These are phyloP conservation scores for Coniochaeta sp. DNA, from an alignment of 2,329 filamentous ascomycete species.

Conservation along the genomic window DNA sequence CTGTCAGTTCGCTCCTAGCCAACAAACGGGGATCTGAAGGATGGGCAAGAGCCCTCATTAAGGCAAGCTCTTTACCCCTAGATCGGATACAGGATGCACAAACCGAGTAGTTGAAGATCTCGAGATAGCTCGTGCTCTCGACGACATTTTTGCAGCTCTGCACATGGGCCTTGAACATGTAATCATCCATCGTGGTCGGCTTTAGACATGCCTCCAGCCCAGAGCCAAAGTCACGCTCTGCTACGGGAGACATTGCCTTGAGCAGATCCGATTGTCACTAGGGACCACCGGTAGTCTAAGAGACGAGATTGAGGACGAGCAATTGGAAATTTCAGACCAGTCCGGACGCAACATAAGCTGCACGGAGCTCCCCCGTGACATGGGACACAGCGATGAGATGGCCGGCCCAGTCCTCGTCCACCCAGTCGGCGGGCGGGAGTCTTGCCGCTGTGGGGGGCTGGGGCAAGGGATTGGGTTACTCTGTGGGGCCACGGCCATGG, in stretches of 20 bases:
- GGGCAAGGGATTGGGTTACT: neutral
- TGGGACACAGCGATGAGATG: neutral
- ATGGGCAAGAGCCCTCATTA: neutral
- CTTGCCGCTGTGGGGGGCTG: slow-evolving; percentile 1
- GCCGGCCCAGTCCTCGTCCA: neutral
- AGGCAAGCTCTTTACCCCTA: neutral
- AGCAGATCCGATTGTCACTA: neutral
- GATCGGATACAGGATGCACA: slow-evolving; percentile 14
- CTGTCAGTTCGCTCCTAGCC: neutral
- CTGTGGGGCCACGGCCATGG: neutral
- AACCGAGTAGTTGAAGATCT: slow-evolving; percentile 55
- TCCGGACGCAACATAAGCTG: neutral
- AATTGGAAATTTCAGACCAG: neutral
- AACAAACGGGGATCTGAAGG: neutral
- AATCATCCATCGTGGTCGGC: slow-evolving; percentile 44
- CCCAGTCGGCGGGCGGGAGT: neutral
- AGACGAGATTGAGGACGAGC: neutral
- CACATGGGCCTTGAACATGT: slow-evolving; percentile 45
- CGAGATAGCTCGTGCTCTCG: slow-evolving; percentile 48
- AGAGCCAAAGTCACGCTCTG: neutral
- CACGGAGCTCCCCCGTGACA: neutral
- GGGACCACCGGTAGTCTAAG: too few relatives aligned
- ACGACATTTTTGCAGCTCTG: slow-evolving; percentile 37
- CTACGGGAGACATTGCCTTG: neutral
- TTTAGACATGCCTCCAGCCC: neutral